Percentiles rank a stretch among this genome's conserved stretches.
Evolutionary conservation across 139 green algal species (phyloP).

Genomic region (Choricystis sp.): DNA sequence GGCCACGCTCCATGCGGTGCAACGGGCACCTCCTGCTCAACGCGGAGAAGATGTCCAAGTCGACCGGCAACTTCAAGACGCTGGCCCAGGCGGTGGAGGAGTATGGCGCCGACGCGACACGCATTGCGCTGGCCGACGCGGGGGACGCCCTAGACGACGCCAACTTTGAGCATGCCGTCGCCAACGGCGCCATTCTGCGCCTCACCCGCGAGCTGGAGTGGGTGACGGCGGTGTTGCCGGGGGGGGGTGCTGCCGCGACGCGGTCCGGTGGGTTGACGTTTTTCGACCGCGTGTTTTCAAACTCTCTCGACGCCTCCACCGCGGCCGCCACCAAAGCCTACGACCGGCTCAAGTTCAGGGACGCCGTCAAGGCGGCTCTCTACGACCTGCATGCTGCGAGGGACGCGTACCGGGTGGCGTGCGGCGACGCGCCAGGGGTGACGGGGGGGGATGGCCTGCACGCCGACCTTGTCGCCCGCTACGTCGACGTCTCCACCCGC

Average conservation of each 20-base stretch:
- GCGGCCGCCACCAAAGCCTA: constrained; percentile 28
- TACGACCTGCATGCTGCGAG: constrained; percentile 78
- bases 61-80: constrained; percentile 90
- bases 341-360: constrained; percentile 81
- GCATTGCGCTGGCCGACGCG: constrained; percentile 88
- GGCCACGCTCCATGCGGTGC: constrained; percentile 55
- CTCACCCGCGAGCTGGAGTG: constrained; percentile 27
- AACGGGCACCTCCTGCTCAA: constrained; percentile 98
- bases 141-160: constrained; percentile 93
- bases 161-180: constrained; percentile 84
- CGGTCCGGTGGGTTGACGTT: constrained; percentile 16
- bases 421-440: too few relatives aligned
- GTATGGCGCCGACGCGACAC: constrained; percentile 82
- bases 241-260: neutral
- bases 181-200: constrained; percentile 87
- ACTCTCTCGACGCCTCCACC: constrained; percentile 76
- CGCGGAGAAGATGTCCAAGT: constrained; percentile 98
- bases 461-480: constrained; percentile 45
- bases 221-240: neutral
- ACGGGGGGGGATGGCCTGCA: constrained; percentile 69
- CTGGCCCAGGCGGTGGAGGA: constrained; percentile 68
- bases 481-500: constrained; percentile 62
- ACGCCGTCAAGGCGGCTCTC: constrained; percentile 69
- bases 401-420: constrained; percentile 75
- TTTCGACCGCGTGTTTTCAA: constrained; percentile 78